Evolutionary conservation across 1,139 yeast species (phyloP).

Genomic region (Blastobotrys apis): DNA sequence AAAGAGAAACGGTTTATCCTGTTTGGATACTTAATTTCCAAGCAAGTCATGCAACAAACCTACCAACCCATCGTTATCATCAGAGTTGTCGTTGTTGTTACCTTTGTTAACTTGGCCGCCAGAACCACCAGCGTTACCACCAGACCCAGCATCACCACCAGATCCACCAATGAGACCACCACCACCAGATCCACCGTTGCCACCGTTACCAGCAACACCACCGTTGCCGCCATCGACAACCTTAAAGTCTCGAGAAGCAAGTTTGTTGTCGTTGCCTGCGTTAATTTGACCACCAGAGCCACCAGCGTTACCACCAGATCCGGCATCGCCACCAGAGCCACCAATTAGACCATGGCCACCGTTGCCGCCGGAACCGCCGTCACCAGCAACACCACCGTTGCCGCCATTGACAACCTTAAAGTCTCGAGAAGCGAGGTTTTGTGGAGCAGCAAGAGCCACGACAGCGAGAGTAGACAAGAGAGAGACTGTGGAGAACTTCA

Average conservation of each 20-base stretch:
- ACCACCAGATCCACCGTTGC: conserved; percentile 5
- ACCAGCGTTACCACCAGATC: neutral
- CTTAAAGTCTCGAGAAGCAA: neutral
- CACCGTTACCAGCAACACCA: conserved; percentile 1
- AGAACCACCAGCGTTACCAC: conserved; percentile 7
- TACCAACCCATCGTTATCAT: neutral
- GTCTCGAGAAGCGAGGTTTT: neutral
- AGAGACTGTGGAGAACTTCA: neutral
- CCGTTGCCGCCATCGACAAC: conserved; percentile 1
- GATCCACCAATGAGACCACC: conserved; percentile 1
- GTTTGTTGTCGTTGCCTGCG: neutral
- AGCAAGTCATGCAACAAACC: neutral
- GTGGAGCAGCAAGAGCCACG: conserved; percentile 1
- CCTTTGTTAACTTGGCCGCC: neutral
- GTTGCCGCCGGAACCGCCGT: neutral
- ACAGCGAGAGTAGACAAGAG: neutral
- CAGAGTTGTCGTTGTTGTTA: neutral
- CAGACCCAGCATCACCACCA: conserved; percentile 5
- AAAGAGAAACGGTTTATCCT: too few relatives aligned
- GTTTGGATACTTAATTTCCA: neutral
- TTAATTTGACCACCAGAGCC: neutral
- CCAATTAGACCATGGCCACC: neutral
- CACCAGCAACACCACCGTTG: conserved; percentile 1
- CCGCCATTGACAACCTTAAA: neutral
- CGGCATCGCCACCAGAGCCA: neutral